A percentile compares a stretch with the other conserved stretches of the same genome.
Conservation (phyloP, 129 eudicot species). For the Chrysanthemum lavandulifolium region DNA sequence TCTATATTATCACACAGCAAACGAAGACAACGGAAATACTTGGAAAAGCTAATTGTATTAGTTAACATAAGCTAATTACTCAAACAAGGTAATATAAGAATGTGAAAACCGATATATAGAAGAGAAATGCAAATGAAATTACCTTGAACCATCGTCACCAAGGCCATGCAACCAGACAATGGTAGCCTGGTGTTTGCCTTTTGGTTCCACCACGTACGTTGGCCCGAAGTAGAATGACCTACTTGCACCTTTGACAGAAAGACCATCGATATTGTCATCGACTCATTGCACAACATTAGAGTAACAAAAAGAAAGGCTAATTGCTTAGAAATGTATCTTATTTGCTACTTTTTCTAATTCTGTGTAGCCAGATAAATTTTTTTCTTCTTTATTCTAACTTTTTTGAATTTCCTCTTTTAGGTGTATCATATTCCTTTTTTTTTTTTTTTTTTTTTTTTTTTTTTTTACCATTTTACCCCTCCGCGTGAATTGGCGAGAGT, state of each 20-base stretch:
- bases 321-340: no score
- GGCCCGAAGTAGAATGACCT: conserved; percentile 57
- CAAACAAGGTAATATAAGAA: neutral
- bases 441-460: no score
- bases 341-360: no score
- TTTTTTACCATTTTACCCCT: no score
- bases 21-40: no score
- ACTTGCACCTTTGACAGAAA: conserved; percentile 42
- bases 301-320: no score
- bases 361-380: no score
- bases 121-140: conserved; percentile 14
- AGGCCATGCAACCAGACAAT: conserved; percentile 86
- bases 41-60: neutral
- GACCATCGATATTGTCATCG: conserved; percentile 1
- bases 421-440: no score
- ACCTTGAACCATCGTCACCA: conserved; percentile 77
- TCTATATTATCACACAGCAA: no score
- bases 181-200: conserved; percentile 79
- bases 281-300: neutral
- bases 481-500: no score
- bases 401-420: no score
- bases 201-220: conserved; percentile 67
- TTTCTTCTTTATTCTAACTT: no score
- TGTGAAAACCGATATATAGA: neutral
- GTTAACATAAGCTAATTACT: neutral